Evolutionary conservation across 129 eudicot genomes (phyloP).

Genomic region (Cynara cardunculus): DNA sequence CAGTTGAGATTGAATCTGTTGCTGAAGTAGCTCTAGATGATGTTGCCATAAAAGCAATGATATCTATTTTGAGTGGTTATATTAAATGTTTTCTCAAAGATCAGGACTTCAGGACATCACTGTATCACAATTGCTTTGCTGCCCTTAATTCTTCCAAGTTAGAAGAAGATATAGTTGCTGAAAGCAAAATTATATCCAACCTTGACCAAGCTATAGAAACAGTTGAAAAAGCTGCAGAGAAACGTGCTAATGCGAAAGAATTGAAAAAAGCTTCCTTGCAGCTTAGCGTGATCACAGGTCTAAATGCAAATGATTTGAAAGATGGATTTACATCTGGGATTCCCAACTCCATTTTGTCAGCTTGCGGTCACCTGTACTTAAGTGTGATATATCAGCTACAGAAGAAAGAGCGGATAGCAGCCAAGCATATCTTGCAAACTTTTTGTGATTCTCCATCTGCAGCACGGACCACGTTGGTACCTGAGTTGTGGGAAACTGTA

Average conservation of each 20-base stretch:
- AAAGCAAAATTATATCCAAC: slow-evolving; percentile 61
- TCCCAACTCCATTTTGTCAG: slow-evolving; percentile 62
- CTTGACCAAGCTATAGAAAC: slow-evolving; percentile 80
- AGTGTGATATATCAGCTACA: slow-evolving; percentile 66
- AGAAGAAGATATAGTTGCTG: slow-evolving; percentile 49
- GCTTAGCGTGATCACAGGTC: slow-evolving; percentile 78
- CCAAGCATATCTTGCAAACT: slow-evolving; percentile 72
- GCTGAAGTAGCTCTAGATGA: slow-evolving; percentile 74
- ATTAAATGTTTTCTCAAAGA: slow-evolving; percentile 44
- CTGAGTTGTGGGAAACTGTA: slow-evolving; percentile 64
- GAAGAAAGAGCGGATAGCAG: slow-evolving; percentile 59
- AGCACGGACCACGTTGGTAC: slow-evolving; percentile 53
- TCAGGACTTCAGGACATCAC: slow-evolving; percentile 63
- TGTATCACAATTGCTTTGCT: slow-evolving; percentile 58
- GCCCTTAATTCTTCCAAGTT: slow-evolving; percentile 46
- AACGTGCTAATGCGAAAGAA: slow-evolving; percentile 45
- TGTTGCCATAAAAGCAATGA: slow-evolving; percentile 60
- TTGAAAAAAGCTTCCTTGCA: slow-evolving; percentile 72
- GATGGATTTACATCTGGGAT: slow-evolving; percentile 66
- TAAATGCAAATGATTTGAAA: slow-evolving; percentile 56
- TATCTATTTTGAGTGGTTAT: slow-evolving; percentile 55
- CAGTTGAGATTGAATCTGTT: slow-evolving; percentile 35
- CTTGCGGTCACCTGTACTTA: slow-evolving; percentile 78
- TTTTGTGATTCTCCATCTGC: slow-evolving; percentile 75
- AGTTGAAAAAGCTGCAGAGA: slow-evolving; percentile 75